A percentile compares a stretch with the other conserved stretches of the same genome.
phyloP scores from a whole-genome alignment of 1,139 yeast genomes.

The Kurtzmaniella quercitrusa region DNA sequence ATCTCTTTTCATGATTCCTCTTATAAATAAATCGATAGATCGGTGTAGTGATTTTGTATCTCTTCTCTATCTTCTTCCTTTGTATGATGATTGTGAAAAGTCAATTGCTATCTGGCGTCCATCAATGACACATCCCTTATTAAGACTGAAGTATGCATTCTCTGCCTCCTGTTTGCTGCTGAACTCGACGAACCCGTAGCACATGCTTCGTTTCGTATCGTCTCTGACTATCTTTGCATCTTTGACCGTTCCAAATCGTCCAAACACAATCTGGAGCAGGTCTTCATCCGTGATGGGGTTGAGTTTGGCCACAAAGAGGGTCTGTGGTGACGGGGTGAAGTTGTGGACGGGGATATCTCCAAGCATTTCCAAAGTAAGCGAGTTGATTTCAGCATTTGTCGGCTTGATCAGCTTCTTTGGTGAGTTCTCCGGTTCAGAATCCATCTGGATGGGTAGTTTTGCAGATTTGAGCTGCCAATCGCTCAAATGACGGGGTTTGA shows the following conservation, averaged over 20 bases:
- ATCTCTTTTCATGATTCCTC: conserved; percentile 9
- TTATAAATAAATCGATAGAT: conserved; percentile 1
- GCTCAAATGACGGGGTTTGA: background rate
- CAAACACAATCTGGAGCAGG: conserved; percentile 51
- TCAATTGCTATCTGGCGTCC: conserved; percentile 64
- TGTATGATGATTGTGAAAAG: conserved; percentile 51
- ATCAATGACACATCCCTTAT: conserved; percentile 54
- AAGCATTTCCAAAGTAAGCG: conserved; percentile 57
- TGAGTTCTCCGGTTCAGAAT: conserved; percentile 6
- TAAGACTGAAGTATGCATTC: conserved; percentile 55
- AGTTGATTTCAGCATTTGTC: conserved; percentile 39
- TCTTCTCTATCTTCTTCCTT: background rate
- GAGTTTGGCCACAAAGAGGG: conserved; percentile 58
- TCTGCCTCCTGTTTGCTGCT: conserved; percentile 48
- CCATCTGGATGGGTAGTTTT: background rate
- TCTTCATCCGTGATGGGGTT: conserved; percentile 56
- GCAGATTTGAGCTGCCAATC: background rate
- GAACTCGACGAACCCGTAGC: conserved; percentile 63
- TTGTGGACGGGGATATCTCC: conserved; percentile 63
- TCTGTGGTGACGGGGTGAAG: conserved; percentile 56
- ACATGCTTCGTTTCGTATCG: conserved; percentile 43
- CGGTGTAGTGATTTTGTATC: background rate
- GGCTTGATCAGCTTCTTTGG: conserved; percentile 20
- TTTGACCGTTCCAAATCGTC: conserved; percentile 53
- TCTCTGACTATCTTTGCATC: conserved; percentile 48